A percentile compares a stretch with the other conserved stretches of the same genome.
phyloP scores from a whole-genome alignment of 2,329 filamentous ascomycete genomes.

The Aureobasidium sp. region DNA sequence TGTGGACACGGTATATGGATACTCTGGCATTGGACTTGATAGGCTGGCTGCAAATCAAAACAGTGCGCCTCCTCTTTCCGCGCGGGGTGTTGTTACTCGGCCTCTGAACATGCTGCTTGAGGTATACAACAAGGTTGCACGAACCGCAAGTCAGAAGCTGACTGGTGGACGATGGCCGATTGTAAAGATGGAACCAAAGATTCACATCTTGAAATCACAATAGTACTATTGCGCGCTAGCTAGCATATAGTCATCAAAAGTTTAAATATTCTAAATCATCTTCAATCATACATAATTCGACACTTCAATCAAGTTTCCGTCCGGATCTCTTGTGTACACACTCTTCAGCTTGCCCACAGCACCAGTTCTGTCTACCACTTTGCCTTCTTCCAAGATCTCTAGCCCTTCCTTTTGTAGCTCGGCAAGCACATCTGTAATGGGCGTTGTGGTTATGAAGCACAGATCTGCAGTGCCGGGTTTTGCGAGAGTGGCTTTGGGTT shows the following conservation, averaged over 20 bases:
- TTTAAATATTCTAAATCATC: neutral
- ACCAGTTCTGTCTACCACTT: slow-evolving; percentile 50
- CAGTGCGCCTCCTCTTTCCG: neutral
- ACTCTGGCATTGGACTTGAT: slow-evolving; percentile 38
- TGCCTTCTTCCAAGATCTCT: slow-evolving; percentile 43
- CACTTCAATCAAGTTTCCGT: slow-evolving; percentile 37
- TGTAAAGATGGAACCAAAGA: slow-evolving; percentile 21
- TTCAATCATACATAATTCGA: slow-evolving; percentile 7
- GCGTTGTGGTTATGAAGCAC: slow-evolving; percentile 51
- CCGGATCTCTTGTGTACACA: slow-evolving; percentile 55
- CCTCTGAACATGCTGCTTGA: slow-evolving; percentile 1
- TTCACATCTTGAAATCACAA: slow-evolving; percentile 38
- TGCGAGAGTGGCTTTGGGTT: slow-evolving; percentile 50
- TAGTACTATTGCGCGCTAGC: neutral
- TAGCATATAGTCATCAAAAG: neutral
- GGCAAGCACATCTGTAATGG: slow-evolving; percentile 42
- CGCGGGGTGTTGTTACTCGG: neutral
- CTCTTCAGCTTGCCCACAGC: slow-evolving; percentile 50
- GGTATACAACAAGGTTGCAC: neutral
- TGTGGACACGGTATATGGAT: slow-evolving; percentile 44
- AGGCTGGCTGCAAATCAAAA: neutral
- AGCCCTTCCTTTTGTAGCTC: slow-evolving; percentile 39
- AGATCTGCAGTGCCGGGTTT: slow-evolving; percentile 53
- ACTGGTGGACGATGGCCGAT: slow-evolving; percentile 14
- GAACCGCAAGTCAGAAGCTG: slow-evolving; percentile 4